Evolutionary conservation across 495 filamentous ascomycete species (phyloP).

Genomic region (Xylaria telfairii): DNA sequence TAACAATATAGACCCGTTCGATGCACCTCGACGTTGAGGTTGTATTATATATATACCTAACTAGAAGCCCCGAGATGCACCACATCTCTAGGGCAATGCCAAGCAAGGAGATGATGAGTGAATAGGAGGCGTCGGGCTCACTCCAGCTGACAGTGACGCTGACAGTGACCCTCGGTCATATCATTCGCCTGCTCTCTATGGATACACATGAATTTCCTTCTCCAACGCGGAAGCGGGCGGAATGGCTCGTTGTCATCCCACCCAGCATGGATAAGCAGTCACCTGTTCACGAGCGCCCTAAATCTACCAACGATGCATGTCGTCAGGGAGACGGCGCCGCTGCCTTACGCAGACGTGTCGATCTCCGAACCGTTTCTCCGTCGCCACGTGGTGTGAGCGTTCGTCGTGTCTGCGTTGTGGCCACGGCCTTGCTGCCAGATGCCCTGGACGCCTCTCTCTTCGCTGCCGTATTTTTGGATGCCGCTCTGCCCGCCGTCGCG

Average conservation of each 20-base stretch:
- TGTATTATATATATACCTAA: too few relatives aligned
- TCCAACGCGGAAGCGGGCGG: constrained; percentile 2
- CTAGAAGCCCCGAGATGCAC: not conserved
- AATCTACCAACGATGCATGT: not conserved
- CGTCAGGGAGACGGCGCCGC: not conserved
- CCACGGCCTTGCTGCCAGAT: not conserved
- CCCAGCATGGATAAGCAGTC: not conserved
- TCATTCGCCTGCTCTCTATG: not conserved
- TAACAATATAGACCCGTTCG: too few relatives aligned
- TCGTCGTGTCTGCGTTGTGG: not conserved
- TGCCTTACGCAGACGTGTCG: not conserved
- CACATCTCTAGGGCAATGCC: not conserved
- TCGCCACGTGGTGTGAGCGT: not conserved
- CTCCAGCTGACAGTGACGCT: not conserved
- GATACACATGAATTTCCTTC: not conserved
- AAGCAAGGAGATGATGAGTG: not conserved
- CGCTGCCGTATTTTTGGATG: not conserved
- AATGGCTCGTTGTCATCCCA: constrained; percentile 3
- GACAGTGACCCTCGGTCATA: not conserved
- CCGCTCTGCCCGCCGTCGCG: not conserved
- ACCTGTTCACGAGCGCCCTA: not conserved
- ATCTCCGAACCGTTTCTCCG: constrained; percentile 5
- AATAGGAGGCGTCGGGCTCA: not conserved
- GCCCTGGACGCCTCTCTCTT: not conserved
- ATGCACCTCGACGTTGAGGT: too few relatives aligned